phyloP scores from a whole-genome alignment of 352 stramenopile species.

The Globisporangium acanthophoron region DNA sequence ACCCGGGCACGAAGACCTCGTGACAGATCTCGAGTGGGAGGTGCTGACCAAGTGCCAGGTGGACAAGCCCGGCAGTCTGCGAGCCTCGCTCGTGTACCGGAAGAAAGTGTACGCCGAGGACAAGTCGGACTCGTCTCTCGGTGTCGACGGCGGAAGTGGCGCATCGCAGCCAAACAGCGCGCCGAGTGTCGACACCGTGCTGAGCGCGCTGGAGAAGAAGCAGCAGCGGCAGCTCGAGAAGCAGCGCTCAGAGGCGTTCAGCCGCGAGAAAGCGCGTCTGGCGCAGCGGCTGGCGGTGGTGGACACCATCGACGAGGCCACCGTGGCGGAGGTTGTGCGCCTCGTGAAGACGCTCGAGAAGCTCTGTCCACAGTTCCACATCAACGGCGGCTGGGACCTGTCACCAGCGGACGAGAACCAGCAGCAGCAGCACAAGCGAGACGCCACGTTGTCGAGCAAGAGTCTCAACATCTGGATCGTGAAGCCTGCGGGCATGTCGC shows the following conservation, averaged over 20 bases:
- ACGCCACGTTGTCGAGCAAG: conserved; percentile 7
- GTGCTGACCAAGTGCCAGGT: conserved; percentile 44
- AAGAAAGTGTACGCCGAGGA: conserved; percentile 47
- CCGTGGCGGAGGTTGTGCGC: conserved; percentile 23
- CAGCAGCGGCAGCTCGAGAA: conserved; percentile 35
- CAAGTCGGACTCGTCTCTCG: conserved; percentile 19
- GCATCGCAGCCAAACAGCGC: neutral
- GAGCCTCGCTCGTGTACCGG: conserved; percentile 46
- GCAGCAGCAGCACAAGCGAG: too few species aligned
- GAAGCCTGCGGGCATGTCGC: conserved; percentile 86
- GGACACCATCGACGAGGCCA: conserved; percentile 19
- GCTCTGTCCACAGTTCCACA: conserved; percentile 63
- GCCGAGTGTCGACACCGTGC: conserved; percentile 29
- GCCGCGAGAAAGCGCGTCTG: conserved; percentile 50
- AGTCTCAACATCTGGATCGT: conserved; percentile 92
- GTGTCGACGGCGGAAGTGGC: conserved; percentile 10
- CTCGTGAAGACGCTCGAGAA: conserved; percentile 27
- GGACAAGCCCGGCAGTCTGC: conserved; percentile 37
- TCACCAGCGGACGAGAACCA: conserved; percentile 5
- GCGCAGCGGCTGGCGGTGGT: conserved; percentile 38
- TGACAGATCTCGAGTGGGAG: conserved; percentile 79
- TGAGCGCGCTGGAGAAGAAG: conserved; percentile 51
- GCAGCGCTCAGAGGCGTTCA: conserved; percentile 33
- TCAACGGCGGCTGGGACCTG: conserved; percentile 54
- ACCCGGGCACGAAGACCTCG: conserved; percentile 33